Base-by-base conservation (phyloP, 768 basidiomycete species). In the Hirschioporus abietinus region DNA sequence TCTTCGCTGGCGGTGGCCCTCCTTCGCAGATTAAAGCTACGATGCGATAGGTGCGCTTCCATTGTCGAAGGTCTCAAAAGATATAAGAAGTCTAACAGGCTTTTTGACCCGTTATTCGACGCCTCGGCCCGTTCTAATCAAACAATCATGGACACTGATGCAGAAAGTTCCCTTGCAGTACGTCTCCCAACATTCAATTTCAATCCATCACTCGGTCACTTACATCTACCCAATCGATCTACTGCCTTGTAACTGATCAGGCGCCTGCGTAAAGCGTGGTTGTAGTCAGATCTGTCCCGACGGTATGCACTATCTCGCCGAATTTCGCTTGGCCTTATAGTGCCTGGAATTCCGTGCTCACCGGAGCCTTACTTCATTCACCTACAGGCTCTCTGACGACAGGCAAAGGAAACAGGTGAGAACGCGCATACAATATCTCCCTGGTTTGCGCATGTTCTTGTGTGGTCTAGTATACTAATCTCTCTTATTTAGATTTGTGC, bases 401-500 rank as follows among this genome's bases (percentile, higher is more conserved):
- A 17, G 89, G 89, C 67, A 89, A 88, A 74, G 88, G 88, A 15
- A 91, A 90, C 73, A 79, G 88, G 88, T 88, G 70, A 63, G 72
- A 68, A 24, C 35, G 57, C 59, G 36, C 35, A 35, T n/a, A 27
- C 25, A 20, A 42, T 34, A 35, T 18, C 35, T 25, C 27, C 34
- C 57, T 60, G 18, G 66, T 64, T 65, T 58, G 66, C 57, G 63
- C 67, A 68, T 65, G 60, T 62, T 58, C 64, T 66, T 15, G 18
- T 68, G 26, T 67, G 24, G 66, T 42, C 65, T 23, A 15, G 23
- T n/a, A 61, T 67, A 62, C 64, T 63, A 57, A 8, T 30, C 30
- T 52, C 42, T 57, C 34, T 35, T 4, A 42, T 30, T 17, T 66
- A 88, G 88, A 72, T 89, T 89, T 68, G 88, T 90, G 35, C 81